Percentiles rank a stretch among this genome's conserved stretches.
phyloP scores from a whole-genome alignment of 2,329 filamentous ascomycete genomes.

The Colletotrichum melonis region DNA sequence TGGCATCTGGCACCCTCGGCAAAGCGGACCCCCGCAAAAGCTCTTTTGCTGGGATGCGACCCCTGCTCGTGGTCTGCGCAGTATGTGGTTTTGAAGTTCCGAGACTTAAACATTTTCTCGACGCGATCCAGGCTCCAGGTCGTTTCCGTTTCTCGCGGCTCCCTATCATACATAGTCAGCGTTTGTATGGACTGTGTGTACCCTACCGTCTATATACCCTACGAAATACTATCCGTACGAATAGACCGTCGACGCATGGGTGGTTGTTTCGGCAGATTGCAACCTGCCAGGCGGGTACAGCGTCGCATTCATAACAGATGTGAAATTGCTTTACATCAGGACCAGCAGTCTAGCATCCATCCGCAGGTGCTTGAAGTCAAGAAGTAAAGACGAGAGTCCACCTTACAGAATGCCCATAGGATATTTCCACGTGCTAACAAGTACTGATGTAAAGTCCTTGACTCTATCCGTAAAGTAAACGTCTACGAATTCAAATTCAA shows the following conservation, averaged over 20 bases:
- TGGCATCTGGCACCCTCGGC: constrained; percentile 2
- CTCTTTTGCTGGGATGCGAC: neutral
- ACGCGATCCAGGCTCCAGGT: neutral
- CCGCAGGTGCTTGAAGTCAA: neutral
- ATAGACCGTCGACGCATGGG: neutral
- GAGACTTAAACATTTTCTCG: neutral
- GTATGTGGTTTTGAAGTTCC: neutral
- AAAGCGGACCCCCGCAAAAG: constrained; percentile 15
- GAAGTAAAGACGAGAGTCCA: neutral
- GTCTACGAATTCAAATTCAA: too few relatives aligned
- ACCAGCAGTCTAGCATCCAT: too few relatives aligned
- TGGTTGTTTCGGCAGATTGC: neutral
- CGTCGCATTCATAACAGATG: neutral
- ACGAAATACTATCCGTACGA: neutral
- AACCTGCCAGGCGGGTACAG: neutral
- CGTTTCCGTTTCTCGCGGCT: neutral
- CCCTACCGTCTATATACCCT: too few relatives aligned
- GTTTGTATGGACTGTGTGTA: neutral
- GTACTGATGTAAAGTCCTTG: neutral
- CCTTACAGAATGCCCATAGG: neutral
- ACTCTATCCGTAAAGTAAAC: neutral
- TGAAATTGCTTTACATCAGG: neutral
- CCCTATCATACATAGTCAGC: neutral
- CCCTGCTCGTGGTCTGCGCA: neutral
- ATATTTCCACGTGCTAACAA: constrained; percentile 14